phyloP scores from a whole-genome alignment of 2,329 filamentous ascomycete species.

The Pyricularia pennisetigena region DNA sequence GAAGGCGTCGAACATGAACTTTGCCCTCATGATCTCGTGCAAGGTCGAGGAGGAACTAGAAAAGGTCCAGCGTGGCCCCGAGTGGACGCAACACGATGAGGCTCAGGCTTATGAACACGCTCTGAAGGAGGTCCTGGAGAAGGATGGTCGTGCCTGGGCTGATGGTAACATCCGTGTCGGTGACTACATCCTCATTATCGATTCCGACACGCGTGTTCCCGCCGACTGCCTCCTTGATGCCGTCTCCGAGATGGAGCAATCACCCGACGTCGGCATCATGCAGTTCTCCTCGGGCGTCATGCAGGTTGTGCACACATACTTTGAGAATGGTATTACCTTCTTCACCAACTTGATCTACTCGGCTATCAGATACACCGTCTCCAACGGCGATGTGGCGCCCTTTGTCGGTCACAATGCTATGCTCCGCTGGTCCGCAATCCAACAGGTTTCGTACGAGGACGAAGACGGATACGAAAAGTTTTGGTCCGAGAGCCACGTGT shows the following conservation, averaged over 20 bases:
- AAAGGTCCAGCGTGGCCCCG: slow-evolving; percentile 41
- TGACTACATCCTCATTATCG: slow-evolving; percentile 72
- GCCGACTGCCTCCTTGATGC: slow-evolving; percentile 69
- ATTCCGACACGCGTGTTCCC: slow-evolving; percentile 72
- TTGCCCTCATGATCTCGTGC: slow-evolving; percentile 55
- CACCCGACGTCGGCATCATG: slow-evolving; percentile 68
- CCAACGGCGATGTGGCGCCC: slow-evolving; percentile 66
- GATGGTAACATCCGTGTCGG: slow-evolving; percentile 80
- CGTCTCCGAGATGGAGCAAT: slow-evolving; percentile 73
- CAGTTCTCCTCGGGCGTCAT: slow-evolving; percentile 71
- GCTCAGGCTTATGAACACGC: slow-evolving; percentile 54
- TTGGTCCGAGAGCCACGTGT: slow-evolving; percentile 73
- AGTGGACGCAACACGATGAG: slow-evolving; percentile 63
- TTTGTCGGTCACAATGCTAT: slow-evolving; percentile 77
- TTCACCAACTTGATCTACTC: slow-evolving; percentile 69
- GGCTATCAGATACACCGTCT: slow-evolving; percentile 67
- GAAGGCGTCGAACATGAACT: slow-evolving; percentile 69
- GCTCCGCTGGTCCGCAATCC: slow-evolving; percentile 65
- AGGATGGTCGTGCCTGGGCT: slow-evolving; percentile 64
- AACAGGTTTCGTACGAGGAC: slow-evolving; percentile 61
- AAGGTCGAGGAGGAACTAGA: slow-evolving; percentile 61
- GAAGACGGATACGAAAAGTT: slow-evolving; percentile 68
- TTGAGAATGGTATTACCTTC: slow-evolving; percentile 61
- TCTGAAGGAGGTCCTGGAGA: slow-evolving; percentile 56
- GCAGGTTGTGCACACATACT: slow-evolving; percentile 67